Conservation (phyloP, 2,329 filamentous ascomycete species). For the Pseudonectria buxi region DNA sequence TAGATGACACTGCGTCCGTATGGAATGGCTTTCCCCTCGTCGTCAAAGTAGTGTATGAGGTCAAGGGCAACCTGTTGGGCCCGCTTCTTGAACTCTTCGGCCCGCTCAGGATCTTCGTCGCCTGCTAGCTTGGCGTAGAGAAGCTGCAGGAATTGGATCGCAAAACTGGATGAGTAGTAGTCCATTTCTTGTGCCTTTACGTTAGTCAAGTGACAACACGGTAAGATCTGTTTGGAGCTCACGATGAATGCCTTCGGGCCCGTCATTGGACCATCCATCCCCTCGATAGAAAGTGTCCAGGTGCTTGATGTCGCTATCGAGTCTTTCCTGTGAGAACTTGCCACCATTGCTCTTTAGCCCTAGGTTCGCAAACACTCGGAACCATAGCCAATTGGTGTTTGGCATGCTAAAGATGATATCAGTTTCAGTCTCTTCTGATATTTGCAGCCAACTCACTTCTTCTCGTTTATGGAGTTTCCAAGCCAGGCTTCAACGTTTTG, state of each 20-base stretch:
- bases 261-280: constrained; percentile 76
- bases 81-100: constrained; percentile 62
- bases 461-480: constrained; percentile 68
- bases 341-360: constrained; percentile 70
- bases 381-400: constrained; percentile 68
- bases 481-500: constrained; percentile 65
- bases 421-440: too few relatives aligned
- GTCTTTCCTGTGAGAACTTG: constrained; percentile 59
- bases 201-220: constrained; percentile 4
- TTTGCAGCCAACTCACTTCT: constrained; percentile 46
- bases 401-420: constrained; percentile 52
- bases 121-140: constrained; percentile 67
- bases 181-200: constrained; percentile 58
- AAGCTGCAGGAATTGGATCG: constrained; percentile 73
- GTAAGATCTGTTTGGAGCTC: constrained; percentile 13
- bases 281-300: constrained; percentile 78
- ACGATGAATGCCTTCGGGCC: constrained; percentile 68
- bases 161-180: constrained; percentile 77
- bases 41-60: constrained; percentile 69
- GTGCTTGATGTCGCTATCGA: constrained; percentile 70
- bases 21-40: constrained; percentile 64
- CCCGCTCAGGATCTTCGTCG: constrained; percentile 57
- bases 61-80: constrained; percentile 62
- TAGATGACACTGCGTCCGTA: constrained; percentile 75
- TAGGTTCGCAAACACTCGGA: constrained; percentile 76